These are phyloP conservation scores for Dorcoceras hygrometricum DNA, from an alignment of 257 asterid species.

Conservation along the genomic window DNA sequence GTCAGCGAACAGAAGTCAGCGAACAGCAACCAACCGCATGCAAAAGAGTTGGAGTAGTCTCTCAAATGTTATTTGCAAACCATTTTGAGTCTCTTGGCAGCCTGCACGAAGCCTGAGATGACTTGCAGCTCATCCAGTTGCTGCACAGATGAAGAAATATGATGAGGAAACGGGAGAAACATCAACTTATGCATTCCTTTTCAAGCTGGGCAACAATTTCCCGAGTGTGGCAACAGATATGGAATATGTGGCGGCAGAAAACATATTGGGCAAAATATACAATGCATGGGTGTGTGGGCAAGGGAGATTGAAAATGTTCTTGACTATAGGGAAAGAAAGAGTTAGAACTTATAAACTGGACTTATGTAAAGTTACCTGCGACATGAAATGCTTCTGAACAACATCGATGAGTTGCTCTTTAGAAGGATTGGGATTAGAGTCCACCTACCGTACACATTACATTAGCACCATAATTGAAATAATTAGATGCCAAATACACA, in stretches of 20 bases:
- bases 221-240: neutral
- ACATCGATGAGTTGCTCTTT: constrained; percentile 84
- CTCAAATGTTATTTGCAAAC: constrained; percentile 50
- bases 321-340: neutral
- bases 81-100: constrained; percentile 82
- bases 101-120: constrained; percentile 68
- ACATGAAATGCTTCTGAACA: constrained; percentile 86
- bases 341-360: neutral
- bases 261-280: neutral
- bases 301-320: too few species aligned
- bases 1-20: constrained; percentile 28
- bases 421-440: constrained; percentile 67
- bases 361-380: constrained; percentile 49
- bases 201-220: neutral
- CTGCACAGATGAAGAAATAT: constrained; percentile 31
- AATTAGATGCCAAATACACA: neutral
- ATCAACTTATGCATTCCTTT: neutral
- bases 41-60: constrained; percentile 6
- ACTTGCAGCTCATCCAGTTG: constrained; percentile 94
- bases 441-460: constrained; percentile 43
- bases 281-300: neutral
- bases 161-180: neutral
- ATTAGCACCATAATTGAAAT: neutral
- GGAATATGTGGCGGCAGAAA: too few species aligned
- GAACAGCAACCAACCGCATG: neutral